These are phyloP conservation scores for Termitomyces eurrhizus DNA, from an alignment of 768 basidiomycete species.

Conservation along the genomic window DNA sequence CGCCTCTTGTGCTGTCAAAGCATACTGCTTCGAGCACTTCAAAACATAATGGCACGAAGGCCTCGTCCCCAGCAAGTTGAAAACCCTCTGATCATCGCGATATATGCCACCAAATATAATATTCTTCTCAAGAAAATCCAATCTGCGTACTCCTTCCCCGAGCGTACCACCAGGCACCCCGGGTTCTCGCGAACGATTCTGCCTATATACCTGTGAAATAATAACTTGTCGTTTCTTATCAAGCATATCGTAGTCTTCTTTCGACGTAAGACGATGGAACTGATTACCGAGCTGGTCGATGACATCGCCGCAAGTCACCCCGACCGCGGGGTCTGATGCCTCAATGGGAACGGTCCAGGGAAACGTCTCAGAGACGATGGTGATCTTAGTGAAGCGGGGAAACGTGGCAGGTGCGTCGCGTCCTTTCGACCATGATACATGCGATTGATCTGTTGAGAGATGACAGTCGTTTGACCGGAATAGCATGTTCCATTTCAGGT, in stretches of 20 bases:
- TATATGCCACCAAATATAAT: conserved; percentile 65
- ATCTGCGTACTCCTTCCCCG: conserved; percentile 55
- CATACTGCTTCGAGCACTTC: conserved; percentile 43
- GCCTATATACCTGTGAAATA: conserved; percentile 50
- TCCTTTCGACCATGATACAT: conserved; percentile 65
- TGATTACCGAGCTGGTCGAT: conserved; percentile 49
- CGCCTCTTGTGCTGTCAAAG: conserved; percentile 46
- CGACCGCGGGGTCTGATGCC: conserved; percentile 40
- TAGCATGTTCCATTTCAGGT: conserved; percentile 74
- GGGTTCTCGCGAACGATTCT: conserved; percentile 60
- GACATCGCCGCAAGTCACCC: conserved; percentile 67
- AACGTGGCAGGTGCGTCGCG: conserved; percentile 63
- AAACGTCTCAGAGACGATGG: conserved; percentile 47
- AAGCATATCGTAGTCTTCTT: conserved; percentile 48
- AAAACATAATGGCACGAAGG: conserved; percentile 61
- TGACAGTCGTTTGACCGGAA: conserved; percentile 57
- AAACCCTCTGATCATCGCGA: conserved; percentile 39
- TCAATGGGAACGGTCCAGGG: conserved; percentile 53
- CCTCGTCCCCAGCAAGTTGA: conserved; percentile 39
- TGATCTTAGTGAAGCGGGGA: conserved; percentile 51
- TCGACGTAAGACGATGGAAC: conserved; percentile 47
- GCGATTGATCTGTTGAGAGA: conserved; percentile 55
- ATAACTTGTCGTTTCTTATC: conserved; percentile 30
- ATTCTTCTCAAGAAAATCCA: conserved; percentile 61
- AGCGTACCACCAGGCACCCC: conserved; percentile 70